Evolutionary conservation across 352 stramenopile genomes (phyloP).

Genomic region (Phytophthora kernoviae): DNA sequence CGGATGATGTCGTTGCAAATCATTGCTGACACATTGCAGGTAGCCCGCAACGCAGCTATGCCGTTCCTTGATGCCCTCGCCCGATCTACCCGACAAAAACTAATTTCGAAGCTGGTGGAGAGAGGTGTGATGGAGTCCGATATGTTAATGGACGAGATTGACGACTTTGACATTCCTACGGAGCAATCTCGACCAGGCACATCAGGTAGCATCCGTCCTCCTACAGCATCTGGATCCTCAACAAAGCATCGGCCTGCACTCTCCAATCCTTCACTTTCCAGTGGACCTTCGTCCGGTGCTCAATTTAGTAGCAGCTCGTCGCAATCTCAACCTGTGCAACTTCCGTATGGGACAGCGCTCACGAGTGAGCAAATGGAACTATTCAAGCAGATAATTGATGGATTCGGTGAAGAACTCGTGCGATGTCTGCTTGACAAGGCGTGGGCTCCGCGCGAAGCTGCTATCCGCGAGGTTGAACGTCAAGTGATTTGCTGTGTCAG

Average conservation of each 20-base stretch:
- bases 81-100: constrained; percentile 69
- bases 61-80: constrained; percentile 73
- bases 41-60: constrained; percentile 62
- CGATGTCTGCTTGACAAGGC: constrained; percentile 82
- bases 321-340: constrained; percentile 39
- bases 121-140: constrained; percentile 72
- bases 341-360: constrained; percentile 77
- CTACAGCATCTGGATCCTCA: constrained; percentile 72
- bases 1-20: constrained; percentile 70
- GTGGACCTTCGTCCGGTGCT: constrained; percentile 12
- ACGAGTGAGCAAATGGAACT: constrained; percentile 61
- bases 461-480: constrained; percentile 75
- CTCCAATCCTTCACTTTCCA: constrained; percentile 58
- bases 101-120: constrained; percentile 83
- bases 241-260: constrained; percentile 80
- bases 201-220: constrained; percentile 55
- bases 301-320: constrained; percentile 19
- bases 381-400: constrained; percentile 56
- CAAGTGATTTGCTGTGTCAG: constrained; percentile 61
- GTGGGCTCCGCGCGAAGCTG: constrained; percentile 77
- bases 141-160: constrained; percentile 85
- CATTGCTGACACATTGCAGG: constrained; percentile 66
- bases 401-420: constrained; percentile 72
- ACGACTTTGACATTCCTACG: constrained; percentile 72
- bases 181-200: constrained; percentile 54